phyloP scores from a whole-genome alignment of 2,329 filamentous ascomycete species.

The Scleromitrula shiraiana region DNA sequence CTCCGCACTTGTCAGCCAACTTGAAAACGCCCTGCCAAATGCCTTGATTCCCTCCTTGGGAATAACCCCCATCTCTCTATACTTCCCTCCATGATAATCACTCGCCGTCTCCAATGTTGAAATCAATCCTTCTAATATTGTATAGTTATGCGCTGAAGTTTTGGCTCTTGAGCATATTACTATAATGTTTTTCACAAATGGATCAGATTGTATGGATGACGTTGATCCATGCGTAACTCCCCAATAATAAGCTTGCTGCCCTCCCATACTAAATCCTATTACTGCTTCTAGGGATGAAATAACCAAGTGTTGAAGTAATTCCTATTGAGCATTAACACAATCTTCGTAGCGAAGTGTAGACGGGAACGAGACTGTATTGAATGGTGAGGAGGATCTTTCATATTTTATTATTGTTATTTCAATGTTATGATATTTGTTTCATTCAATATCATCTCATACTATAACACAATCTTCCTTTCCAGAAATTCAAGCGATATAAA shows the following conservation, averaged over 20 bases:
- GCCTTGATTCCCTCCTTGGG: slow-evolving; percentile 34
- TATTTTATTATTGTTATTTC: no score
- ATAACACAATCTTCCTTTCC: no score
- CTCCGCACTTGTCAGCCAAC: slow-evolving; percentile 38
- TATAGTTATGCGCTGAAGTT: slow-evolving; percentile 39
- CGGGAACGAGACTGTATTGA: no score
- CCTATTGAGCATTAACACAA: slow-evolving; percentile 36
- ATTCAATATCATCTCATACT: no score
- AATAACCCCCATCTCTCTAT: slow-evolving; percentile 23
- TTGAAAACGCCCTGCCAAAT: slow-evolving; percentile 39
- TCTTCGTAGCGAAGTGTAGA: slow-evolving; percentile 32
- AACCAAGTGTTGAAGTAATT: slow-evolving; percentile 32
- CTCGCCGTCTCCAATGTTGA: slow-evolving; percentile 34
- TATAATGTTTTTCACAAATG: slow-evolving; percentile 33
- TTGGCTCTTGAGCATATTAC: slow-evolving; percentile 39
- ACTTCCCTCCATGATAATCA: slow-evolving; percentile 34
- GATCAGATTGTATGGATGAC: slow-evolving; percentile 10
- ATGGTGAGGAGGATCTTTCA: no score
- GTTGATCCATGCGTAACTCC: slow-evolving; percentile 34
- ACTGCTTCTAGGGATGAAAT: slow-evolving; percentile 34
- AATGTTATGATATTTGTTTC: no score
- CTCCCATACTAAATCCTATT: slow-evolving; percentile 43
- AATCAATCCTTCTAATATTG: slow-evolving; percentile 40
- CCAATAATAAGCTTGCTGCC: slow-evolving; percentile 42
- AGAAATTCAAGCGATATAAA: no score